Conservation (phyloP, 1,284 basidiomycete genomes). For the Apiotrichum siamense region DNA sequence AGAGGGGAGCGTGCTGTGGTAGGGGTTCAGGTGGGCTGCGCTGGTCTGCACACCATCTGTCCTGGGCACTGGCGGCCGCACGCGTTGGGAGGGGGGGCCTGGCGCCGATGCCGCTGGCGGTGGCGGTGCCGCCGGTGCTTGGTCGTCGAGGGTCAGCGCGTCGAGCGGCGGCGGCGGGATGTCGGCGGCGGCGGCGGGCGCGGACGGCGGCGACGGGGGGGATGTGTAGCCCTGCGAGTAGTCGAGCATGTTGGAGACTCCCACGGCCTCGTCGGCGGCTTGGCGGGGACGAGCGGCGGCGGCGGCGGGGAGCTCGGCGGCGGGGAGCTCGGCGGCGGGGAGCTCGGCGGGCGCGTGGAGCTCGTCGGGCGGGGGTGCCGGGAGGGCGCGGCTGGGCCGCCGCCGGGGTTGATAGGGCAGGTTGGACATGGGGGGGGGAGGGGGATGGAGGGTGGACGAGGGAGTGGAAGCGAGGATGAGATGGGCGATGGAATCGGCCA, state of each 20-base stretch:
- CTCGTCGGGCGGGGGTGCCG: constrained; percentile 26
- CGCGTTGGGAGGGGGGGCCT: not conserved
- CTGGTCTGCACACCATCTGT: constrained; percentile 16
- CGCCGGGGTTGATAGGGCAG: constrained; percentile 31
- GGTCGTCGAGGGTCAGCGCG: not conserved
- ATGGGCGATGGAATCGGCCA: too few relatives aligned
- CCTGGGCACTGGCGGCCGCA: constrained; percentile 10
- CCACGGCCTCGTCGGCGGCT: constrained; percentile 22
- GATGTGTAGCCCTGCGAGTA: constrained; percentile 27
- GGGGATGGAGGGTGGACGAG: not conserved
- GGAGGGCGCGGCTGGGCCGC: constrained; percentile 27
- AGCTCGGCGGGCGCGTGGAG: not conserved
- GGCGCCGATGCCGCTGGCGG: not conserved
- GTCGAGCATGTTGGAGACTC: constrained; percentile 25
- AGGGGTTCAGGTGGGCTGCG: constrained; percentile 34
- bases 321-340: not conserved
- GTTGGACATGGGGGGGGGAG: not conserved
- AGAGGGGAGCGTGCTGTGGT: constrained; percentile 31
- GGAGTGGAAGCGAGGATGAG: too few relatives aligned
- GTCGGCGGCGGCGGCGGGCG: constrained; percentile 10
- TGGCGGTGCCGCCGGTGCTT: not conserved
- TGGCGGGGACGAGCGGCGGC: too few relatives aligned
- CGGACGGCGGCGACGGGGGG: constrained; percentile 31
- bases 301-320: too few relatives aligned
- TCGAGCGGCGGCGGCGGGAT: not conserved